A percentile compares a stretch with the other conserved stretches of the same genome.
These are phyloP conservation scores for Primulina tabacum DNA, from an alignment of 257 asterid genomes.

Conservation along the genomic window DNA sequence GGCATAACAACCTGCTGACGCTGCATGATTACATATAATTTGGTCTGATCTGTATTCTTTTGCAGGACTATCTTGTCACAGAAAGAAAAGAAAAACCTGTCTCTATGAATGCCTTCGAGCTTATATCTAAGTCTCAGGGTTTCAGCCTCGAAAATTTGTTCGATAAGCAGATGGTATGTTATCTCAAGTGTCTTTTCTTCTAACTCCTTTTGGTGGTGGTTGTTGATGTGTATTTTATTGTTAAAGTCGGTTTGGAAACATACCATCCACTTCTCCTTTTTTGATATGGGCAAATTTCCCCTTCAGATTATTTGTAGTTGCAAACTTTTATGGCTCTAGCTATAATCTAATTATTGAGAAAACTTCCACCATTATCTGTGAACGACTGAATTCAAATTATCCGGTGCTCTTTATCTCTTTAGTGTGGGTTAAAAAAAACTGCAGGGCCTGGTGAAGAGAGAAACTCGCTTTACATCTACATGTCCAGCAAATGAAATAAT, in stretches of 20 bases:
- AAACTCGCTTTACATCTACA: conserved; percentile 71
- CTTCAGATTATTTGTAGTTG: background rate
- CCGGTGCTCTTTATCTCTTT: conserved; percentile 1
- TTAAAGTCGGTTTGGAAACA: background rate
- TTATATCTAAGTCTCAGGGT: conserved; percentile 72
- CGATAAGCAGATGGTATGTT: conserved; percentile 53
- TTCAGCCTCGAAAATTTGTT: conserved; percentile 76
- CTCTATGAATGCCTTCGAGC: conserved; percentile 81
- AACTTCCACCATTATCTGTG: conserved; percentile 4
- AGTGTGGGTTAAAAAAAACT: conserved; percentile 21
- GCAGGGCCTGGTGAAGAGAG: conserved; percentile 64
- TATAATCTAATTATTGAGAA: background rate
- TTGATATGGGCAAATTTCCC: background rate
- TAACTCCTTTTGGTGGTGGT: conserved; percentile 12
- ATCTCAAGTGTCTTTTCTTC: background rate
- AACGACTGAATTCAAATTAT: background rate
- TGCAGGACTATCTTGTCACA: conserved; percentile 64
- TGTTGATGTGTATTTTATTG: conserved; percentile 19
- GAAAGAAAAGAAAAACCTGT: conserved; percentile 77
- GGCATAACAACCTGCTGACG: background rate
- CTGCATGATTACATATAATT: background rate
- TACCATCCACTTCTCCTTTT: background rate
- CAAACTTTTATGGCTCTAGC: background rate
- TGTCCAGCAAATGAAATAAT: conserved; percentile 65
- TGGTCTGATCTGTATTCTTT: conserved; percentile 14